A percentile compares a stretch with the other conserved stretches of the same genome.
These are phyloP conservation scores for Umbellularia californica DNA, from an alignment of 164 flowering plant species.

Conservation along the genomic window DNA sequence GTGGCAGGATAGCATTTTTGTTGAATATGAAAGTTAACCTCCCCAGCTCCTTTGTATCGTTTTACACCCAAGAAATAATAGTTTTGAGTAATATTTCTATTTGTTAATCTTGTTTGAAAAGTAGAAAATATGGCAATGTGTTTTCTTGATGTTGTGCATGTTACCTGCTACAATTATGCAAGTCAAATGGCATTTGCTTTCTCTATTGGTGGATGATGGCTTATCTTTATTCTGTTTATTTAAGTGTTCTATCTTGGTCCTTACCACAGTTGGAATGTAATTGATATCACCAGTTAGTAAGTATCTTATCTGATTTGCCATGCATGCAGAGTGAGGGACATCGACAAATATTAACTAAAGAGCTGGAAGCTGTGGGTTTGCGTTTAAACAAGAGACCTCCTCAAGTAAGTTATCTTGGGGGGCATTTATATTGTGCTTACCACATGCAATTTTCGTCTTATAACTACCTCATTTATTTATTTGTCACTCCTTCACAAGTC, in stretches of 20 bases:
- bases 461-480: too few relatives aligned
- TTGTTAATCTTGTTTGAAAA: too few relatives aligned
- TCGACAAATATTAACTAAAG: constrained; percentile 91
- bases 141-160: not conserved
- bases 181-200: not conserved
- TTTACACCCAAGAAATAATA: too few relatives aligned
- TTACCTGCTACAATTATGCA: too few relatives aligned
- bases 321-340: constrained; percentile 93
- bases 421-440: not conserved
- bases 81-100: too few relatives aligned
- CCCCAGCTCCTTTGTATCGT: too few relatives aligned
- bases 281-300: too few relatives aligned
- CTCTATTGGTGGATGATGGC: not conserved
- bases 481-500: too few relatives aligned
- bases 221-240: not conserved
- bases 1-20: too few relatives aligned
- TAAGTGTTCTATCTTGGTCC: not conserved
- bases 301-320: not conserved
- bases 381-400: constrained; percentile 97
- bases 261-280: too few relatives aligned
- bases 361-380: constrained; percentile 98
- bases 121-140: not conserved
- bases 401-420: constrained; percentile 47
- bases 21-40: too few relatives aligned
- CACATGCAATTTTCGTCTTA: not conserved